Percentiles rank a stretch among this genome's conserved stretches.
Evolutionary conservation across 75 land plant genomes (phyloP).

Genomic region (Cupressus sempervirens): DNA sequence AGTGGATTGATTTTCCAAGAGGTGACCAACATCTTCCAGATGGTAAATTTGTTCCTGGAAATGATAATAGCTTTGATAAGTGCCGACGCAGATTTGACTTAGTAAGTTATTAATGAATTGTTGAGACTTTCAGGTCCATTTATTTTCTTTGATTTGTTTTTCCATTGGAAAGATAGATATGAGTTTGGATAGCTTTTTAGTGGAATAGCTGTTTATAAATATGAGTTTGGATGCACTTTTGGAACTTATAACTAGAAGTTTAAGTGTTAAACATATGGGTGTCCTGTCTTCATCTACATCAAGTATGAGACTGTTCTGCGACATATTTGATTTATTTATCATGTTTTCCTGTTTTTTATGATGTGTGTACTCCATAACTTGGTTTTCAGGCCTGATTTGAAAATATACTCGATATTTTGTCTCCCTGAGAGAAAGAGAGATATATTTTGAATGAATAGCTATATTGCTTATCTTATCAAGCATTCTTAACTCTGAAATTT

Average conservation of each 20-base stretch:
- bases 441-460: not conserved
- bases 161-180: not conserved
- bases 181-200: no score
- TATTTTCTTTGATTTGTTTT: not conserved
- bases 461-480: not conserved
- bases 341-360: not conserved
- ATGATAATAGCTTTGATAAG: slow-evolving; percentile 75
- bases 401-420: not conserved
- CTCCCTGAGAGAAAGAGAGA: no score
- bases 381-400: not conserved
- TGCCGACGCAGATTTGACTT: slow-evolving; percentile 89
- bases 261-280: not conserved
- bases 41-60: slow-evolving; percentile 68
- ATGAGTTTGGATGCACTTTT: not conserved
- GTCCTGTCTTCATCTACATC: not conserved
- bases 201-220: not conserved
- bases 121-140: not conserved
- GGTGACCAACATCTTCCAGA: slow-evolving; percentile 69
- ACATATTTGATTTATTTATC: not conserved
- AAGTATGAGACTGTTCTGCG: not conserved
- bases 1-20: slow-evolving; percentile 97
- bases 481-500: not conserved
- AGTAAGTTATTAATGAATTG: slow-evolving; percentile 32
- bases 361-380: not conserved
- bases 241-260: not conserved